Conservation (phyloP, 1,284 basidiomycete species). For the Kwoniella shivajii region DNA sequence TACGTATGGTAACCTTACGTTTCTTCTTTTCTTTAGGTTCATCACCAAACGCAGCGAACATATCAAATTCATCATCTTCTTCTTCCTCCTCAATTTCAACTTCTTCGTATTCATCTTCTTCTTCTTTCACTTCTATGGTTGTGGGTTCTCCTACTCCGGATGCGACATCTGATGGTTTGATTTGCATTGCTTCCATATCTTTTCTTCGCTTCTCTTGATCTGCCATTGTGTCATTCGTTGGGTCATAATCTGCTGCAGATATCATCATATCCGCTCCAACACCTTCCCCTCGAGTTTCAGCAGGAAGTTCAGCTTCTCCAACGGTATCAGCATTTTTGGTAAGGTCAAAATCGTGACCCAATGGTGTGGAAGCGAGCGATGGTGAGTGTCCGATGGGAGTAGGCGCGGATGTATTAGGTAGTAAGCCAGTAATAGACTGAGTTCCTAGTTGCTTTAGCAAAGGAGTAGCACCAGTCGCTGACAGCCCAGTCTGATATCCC, state of each 20-base stretch:
- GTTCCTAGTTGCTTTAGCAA: conserved; percentile 38
- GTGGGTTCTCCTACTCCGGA: conserved; percentile 55
- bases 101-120: conserved; percentile 55
- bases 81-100: conserved; percentile 64
- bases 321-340: conserved; percentile 31
- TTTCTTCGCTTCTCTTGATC: conserved; percentile 68
- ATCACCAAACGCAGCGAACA: conserved; percentile 73
- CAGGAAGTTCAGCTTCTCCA: conserved; percentile 18
- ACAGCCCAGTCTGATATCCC: conserved; percentile 28
- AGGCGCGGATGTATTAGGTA: conserved; percentile 18
- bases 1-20: conserved; percentile 55
- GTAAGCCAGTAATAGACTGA: conserved; percentile 22
- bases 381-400: conserved; percentile 36
- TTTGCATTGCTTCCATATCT: conserved; percentile 27
- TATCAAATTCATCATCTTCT: conserved; percentile 77
- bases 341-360: conserved; percentile 48
- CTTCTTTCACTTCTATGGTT: conserved; percentile 47
- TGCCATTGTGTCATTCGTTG: conserved; percentile 76
- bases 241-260: conserved; percentile 91
- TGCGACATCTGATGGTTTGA: conserved; percentile 21
- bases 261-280: conserved; percentile 67
- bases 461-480: conserved; percentile 36
- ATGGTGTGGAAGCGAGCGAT: conserved; percentile 38
- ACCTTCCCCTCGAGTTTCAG: conserved; percentile 18
- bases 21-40: conserved; percentile 62